Evolutionary conservation across 73 alveolate species (phyloP), one percentile per base, ranked within the genome.

Genomic region (Tetrahymena thermophila): DNA sequence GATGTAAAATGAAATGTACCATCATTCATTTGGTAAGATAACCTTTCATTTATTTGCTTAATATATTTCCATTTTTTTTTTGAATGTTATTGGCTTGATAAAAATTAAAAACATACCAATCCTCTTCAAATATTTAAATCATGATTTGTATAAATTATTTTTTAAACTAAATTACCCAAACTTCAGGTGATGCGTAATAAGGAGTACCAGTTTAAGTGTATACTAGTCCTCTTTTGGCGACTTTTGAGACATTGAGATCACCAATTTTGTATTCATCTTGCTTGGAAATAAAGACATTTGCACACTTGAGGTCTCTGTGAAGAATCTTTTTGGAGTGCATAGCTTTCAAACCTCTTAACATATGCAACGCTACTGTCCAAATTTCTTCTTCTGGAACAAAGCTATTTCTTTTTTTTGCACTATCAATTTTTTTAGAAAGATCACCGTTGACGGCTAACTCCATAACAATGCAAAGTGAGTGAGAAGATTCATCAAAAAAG

Each of bases 161-260:
- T 57, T 57, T 57, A n/a, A 71, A n/a, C 7, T 71, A 40, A 40
- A 40, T 9, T 71, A 71, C 89, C 98, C 98, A 98, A 16, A 98
- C 99, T 83, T 98, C 99, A 2, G 99, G 99, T 84, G 98, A 85
- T 34, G 98, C 98, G 85, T 97, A 98, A 94, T 98, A 98, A n/a
- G 99, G 99, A 21, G 99, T 98, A 34, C 99, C 99, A 3, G 99
- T 97, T 94, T 98, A 94, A 17, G 99, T 98, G 93, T 93, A 85
- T 85, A 96, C 97, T 94, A 97, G 94, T 5, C 96, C 98, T 40
- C 95, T 93, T n/a, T 96, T 95, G 0, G 97, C 94, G 0, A 98
- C 97, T 89, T 98, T 98, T 5, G 98, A 96, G 31, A 98, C 98
- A 94, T 98, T 98, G 23, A 98, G 94, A 93, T 98, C 99, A 15